A percentile compares a stretch with the other conserved stretches of the same genome.
Conservation (phyloP, 352 stramenopile genomes). For the Pythium pyrilobum region DNA sequence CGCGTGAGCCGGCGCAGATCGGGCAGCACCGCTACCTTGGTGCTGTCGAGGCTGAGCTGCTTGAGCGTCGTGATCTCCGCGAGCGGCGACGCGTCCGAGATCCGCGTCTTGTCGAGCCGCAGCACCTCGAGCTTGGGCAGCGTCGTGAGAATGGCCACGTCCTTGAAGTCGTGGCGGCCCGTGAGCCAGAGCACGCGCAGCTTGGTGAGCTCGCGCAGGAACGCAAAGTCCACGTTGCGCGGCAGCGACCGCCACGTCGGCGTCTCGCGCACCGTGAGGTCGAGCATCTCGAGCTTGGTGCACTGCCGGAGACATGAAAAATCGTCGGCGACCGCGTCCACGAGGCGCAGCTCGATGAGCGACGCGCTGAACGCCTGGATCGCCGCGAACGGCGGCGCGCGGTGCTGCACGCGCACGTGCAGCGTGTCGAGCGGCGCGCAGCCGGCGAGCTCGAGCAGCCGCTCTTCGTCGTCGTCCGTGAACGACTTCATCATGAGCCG, state of each 20-base stretch:
- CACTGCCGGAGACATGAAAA: constrained; percentile 9
- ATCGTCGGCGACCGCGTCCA: constrained; percentile 15
- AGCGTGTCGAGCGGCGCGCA: constrained; percentile 9
- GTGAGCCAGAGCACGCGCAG: constrained; percentile 44
- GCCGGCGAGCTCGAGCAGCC: constrained; percentile 8
- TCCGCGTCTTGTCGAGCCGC: constrained; percentile 47
- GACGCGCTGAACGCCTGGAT: constrained; percentile 9
- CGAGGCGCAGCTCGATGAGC: constrained; percentile 17
- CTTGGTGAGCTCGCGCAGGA: constrained; percentile 27
- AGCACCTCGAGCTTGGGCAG: constrained; percentile 38
- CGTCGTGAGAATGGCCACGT: constrained; percentile 28
- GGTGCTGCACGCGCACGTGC: constrained; percentile 17
- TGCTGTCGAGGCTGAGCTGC: constrained; percentile 45
- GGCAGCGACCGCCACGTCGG: constrained; percentile 18
- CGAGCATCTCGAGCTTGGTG: constrained; percentile 19
- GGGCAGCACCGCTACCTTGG: constrained; percentile 34
- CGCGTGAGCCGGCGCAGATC: constrained; percentile 25
- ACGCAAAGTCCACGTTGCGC: constrained; percentile 32
- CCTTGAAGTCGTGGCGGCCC: constrained; percentile 59
- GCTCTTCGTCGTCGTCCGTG: constrained; percentile 17
- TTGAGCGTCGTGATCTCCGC: constrained; percentile 28
- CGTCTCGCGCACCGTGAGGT: constrained; percentile 19
- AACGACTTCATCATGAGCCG: constrained; percentile 18
- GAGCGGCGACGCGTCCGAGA: constrained; percentile 32
- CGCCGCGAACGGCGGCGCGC: constrained; percentile 1